These are phyloP conservation scores for Mucor lusitanicus DNA, from an alignment of 371 early-diverging fungal species.

Conservation along the genomic window DNA sequence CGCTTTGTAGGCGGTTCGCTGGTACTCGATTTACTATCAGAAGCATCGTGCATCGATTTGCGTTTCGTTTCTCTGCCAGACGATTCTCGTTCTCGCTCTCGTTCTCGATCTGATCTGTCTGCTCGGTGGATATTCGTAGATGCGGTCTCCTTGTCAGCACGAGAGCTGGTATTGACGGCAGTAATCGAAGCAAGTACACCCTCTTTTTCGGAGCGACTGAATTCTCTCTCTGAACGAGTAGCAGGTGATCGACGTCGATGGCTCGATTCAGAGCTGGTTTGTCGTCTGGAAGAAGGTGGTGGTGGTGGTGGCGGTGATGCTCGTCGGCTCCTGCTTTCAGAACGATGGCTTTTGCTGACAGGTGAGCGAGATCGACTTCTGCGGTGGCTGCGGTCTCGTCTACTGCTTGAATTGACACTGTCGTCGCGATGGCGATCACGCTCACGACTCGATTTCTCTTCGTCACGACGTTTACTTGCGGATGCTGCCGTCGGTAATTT, in stretches of 20 bases:
- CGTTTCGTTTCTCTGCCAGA: neutral
- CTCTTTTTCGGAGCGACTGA: neutral
- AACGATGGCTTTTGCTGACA: neutral
- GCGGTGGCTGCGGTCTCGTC: neutral
- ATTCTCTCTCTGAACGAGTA: neutral
- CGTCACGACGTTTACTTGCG: constrained; percentile 1
- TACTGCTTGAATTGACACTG: neutral
- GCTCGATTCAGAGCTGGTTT: constrained; percentile 1
- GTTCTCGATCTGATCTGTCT: too few relatives aligned
- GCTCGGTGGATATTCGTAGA: too few relatives aligned
- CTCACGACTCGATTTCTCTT: constrained; percentile 1
- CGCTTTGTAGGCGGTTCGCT: neutral
- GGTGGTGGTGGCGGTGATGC: neutral
- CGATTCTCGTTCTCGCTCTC: neutral
- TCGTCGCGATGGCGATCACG: neutral
- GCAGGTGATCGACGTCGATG: neutral
- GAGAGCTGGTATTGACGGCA: neutral
- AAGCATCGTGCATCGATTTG: neutral
- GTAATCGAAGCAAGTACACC: neutral
- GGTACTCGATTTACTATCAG: neutral
- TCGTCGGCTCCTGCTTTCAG: neutral
- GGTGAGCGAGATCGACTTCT: constrained; percentile 1
- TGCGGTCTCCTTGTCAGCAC: neutral
- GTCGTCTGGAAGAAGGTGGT: neutral
- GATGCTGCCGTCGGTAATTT: too few relatives aligned